phyloP scores from a whole-genome alignment of 371 early-diverging fungal species.

The Lichtheimia ramosa region DNA sequence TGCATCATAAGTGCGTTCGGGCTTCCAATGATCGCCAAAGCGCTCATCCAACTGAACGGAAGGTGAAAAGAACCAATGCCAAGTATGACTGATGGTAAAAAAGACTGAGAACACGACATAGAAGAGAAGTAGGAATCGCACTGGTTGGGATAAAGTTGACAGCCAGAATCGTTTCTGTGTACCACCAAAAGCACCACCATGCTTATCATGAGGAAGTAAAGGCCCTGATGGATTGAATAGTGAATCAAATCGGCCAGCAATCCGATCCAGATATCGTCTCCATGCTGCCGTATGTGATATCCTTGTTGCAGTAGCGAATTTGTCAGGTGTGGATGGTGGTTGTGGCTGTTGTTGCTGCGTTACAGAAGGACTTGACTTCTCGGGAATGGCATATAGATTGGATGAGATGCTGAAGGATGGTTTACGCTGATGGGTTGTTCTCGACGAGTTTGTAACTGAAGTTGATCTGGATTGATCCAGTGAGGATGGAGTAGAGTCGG shows the following conservation, averaged over 20 bases:
- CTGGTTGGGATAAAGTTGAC: slow-evolving; percentile 21
- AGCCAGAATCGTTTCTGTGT: slow-evolving; percentile 15
- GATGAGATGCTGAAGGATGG: slow-evolving; percentile 20
- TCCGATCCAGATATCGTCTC: slow-evolving; percentile 8
- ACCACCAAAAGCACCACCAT: slow-evolving; percentile 42
- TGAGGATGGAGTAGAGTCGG: no score
- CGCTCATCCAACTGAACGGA: slow-evolving; percentile 10
- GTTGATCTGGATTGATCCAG: slow-evolving; percentile 20
- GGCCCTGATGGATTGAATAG: slow-evolving; percentile 33
- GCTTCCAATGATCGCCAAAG: slow-evolving; percentile 33
- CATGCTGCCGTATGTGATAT: slow-evolving; percentile 3
- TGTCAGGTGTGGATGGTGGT: slow-evolving; percentile 1
- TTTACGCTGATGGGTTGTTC: slow-evolving; percentile 29
- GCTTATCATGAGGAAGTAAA: slow-evolving; percentile 44
- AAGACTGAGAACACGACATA: slow-evolving; percentile 46
- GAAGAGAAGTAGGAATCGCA: slow-evolving; percentile 34
- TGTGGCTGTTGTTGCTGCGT: background rate
- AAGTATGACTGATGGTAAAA: slow-evolving; percentile 38
- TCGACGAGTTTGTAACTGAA: slow-evolving; percentile 19
- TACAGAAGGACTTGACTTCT: slow-evolving; percentile 5
- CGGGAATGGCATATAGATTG: slow-evolving; percentile 22
- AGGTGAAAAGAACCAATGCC: slow-evolving; percentile 27
- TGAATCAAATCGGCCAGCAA: slow-evolving; percentile 16
- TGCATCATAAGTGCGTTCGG: slow-evolving; percentile 45
- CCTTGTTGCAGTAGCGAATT: background rate